Percentiles rank a stretch among this genome's conserved stretches.
phyloP scores from a whole-genome alignment of 1,284 basidiomycete genomes.

The Boletellus sp. region DNA sequence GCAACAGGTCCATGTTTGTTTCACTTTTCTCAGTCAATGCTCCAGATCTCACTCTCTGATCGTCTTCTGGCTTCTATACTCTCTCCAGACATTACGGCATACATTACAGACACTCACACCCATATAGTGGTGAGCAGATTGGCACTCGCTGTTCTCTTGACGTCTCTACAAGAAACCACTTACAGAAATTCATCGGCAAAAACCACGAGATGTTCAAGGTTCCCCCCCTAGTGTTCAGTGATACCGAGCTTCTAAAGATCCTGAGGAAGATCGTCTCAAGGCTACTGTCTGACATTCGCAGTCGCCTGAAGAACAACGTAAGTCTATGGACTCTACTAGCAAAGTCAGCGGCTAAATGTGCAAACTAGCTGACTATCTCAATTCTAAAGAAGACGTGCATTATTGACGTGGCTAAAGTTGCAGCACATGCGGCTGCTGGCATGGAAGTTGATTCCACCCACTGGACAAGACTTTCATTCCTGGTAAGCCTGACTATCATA shows the following conservation, averaged over 20 bases:
- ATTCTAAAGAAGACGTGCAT: neutral
- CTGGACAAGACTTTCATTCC: neutral
- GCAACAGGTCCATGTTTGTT: neutral
- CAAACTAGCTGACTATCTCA: neutral
- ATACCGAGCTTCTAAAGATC: neutral
- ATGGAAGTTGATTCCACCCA: neutral
- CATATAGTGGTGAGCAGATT: no score
- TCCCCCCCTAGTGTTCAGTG: neutral
- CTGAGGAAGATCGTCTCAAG: neutral
- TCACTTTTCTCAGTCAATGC: no score
- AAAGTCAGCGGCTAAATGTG: no score
- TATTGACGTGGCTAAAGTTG: neutral
- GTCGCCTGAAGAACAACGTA: no score
- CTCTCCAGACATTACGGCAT: neutral
- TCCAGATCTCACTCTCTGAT: neutral
- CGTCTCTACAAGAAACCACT: neutral
- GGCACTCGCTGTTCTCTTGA: neutral
- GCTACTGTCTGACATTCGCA: neutral
- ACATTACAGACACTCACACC: neutral
- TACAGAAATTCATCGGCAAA: neutral
- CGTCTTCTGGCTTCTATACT: neutral
- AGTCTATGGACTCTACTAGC: no score
- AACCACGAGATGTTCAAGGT: neutral
- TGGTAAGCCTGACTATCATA: neutral
- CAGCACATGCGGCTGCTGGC: neutral